Evolutionary conservation across 805 yeast species (phyloP).

Genomic region (Ogataea ramenticola): DNA sequence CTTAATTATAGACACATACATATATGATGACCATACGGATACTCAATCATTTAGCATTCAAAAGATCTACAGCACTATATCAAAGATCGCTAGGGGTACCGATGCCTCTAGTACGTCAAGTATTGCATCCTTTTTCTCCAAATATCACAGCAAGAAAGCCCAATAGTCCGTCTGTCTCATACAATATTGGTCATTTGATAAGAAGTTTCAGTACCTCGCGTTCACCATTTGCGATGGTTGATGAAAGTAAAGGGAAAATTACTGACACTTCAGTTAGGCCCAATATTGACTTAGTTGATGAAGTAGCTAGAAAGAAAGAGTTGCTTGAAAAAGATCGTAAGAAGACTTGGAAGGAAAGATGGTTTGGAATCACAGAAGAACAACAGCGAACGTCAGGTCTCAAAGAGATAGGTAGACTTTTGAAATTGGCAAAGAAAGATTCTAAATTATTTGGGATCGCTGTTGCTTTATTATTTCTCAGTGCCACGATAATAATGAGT

Average conservation of each 20-base stretch:
- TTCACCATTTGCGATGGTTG: background rate
- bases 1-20: background rate
- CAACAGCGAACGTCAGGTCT: constrained; percentile 27
- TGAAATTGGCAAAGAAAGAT: constrained; percentile 38
- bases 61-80: background rate
- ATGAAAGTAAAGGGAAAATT: background rate
- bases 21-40: background rate
- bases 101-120: too few species aligned
- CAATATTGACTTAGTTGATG: background rate
- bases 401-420: constrained; percentile 32
- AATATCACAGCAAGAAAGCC: background rate
- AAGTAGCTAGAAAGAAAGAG: background rate
- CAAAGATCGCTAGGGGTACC: background rate
- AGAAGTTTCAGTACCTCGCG: background rate
- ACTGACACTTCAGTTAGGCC: background rate
- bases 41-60: too few species aligned
- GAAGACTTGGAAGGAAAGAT: constrained; percentile 20
- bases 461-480: constrained; percentile 34
- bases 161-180: too few species aligned
- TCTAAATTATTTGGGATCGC: constrained; percentile 36
- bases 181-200: too few species aligned
- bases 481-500: constrained; percentile 44
- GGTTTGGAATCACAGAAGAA: constrained; percentile 23
- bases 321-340: background rate
- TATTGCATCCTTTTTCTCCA: too few species aligned